These are phyloP conservation scores for Ceratopteris richardii DNA, from an alignment of 75 land plant genomes.

Conservation along the genomic window DNA sequence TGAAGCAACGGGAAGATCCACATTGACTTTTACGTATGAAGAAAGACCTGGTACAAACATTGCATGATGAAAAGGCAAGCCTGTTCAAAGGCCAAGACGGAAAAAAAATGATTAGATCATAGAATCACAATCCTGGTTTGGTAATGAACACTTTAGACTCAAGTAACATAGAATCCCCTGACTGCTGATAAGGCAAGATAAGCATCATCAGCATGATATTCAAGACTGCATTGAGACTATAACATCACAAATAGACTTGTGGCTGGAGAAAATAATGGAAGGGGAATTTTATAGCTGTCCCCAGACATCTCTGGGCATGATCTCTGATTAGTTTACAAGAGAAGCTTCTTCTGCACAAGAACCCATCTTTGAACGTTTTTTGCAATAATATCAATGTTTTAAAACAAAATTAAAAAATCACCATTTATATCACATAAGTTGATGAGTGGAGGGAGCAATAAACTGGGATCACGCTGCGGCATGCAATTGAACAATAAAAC, in stretches of 20 bases:
- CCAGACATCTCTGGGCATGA: too few species aligned
- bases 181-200: too few species aligned
- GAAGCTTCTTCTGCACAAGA: too few species aligned
- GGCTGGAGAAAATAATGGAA: too few species aligned
- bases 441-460: slow-evolving; percentile 60
- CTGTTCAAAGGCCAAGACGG: slow-evolving; percentile 6
- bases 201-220: too few species aligned
- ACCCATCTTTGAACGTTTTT: not conserved
- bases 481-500: slow-evolving; percentile 77
- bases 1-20: not conserved
- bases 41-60: slow-evolving; percentile 30
- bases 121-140: too few species aligned
- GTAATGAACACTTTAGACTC: too few species aligned
- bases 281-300: not conserved
- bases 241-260: too few species aligned
- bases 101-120: too few species aligned
- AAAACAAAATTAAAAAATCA: slow-evolving; percentile 2
- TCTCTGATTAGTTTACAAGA: too few species aligned
- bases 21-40: slow-evolving; percentile 16
- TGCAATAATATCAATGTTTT: not conserved
- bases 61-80: slow-evolving; percentile 25
- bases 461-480: slow-evolving; percentile 61
- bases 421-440: slow-evolving; percentile 53
- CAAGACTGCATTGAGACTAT: too few species aligned
- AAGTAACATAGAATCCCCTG: too few species aligned